Evolutionary conservation across 2,329 filamentous ascomycete genomes (phyloP).

Genomic region (Penicillium hesseltinei): DNA sequence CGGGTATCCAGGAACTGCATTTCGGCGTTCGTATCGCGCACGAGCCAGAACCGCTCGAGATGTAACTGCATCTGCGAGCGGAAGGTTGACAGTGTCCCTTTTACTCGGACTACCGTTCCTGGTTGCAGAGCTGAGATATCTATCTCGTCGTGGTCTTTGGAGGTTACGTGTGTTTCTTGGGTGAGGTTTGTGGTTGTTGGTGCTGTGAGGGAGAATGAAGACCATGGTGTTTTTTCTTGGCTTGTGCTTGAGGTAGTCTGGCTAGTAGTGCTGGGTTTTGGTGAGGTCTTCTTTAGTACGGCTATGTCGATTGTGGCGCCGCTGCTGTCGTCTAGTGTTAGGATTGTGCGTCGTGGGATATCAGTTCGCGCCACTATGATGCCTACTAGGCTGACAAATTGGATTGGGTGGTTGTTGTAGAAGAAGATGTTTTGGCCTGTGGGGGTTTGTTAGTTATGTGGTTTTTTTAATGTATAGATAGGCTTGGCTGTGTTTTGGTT

Average conservation of each 20-base stretch:
- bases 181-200: background rate
- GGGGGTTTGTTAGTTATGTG: background rate
- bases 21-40: conserved; percentile 56
- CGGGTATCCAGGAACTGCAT: conserved; percentile 53
- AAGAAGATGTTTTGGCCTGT: conserved; percentile 61
- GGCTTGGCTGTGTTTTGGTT: background rate
- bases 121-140: conserved; percentile 48
- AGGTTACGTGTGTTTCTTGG: conserved; percentile 21
- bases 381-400: conserved; percentile 70
- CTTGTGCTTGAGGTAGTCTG: conserved; percentile 27
- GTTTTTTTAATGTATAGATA: background rate
- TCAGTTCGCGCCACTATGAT: conserved; percentile 64
- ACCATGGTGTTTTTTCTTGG: conserved; percentile 1
- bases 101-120: conserved; percentile 55
- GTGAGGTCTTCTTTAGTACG: conserved; percentile 35
- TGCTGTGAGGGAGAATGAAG: background rate
- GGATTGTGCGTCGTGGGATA: conserved; percentile 51
- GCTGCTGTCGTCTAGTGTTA: conserved; percentile 62
- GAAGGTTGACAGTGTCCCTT: conserved; percentile 56
- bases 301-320: conserved; percentile 58
- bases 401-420: conserved; percentile 70
- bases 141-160: conserved; percentile 39
- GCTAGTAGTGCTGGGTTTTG: conserved; percentile 14
- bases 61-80: conserved; percentile 53
- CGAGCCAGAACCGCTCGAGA: conserved; percentile 51